A percentile compares a stretch with the other conserved stretches of the same genome.
These are phyloP conservation scores for Crepidotus variabilis DNA, from an alignment of 768 basidiomycete species.

Conservation along the genomic window DNA sequence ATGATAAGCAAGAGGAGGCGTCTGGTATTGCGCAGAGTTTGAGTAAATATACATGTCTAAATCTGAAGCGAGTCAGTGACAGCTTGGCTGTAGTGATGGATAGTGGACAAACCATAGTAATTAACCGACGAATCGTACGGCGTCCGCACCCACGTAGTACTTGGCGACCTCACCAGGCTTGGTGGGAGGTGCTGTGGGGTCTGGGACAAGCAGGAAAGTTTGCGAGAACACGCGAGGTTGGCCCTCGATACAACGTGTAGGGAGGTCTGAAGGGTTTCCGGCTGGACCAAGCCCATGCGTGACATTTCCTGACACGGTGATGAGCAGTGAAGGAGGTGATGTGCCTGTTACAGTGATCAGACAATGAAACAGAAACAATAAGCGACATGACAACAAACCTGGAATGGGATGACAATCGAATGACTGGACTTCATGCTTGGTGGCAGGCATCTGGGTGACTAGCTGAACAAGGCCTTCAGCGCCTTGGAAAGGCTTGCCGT, in stretches of 20 bases:
- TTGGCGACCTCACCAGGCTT: slow-evolving; percentile 74
- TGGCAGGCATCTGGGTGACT: slow-evolving; percentile 68
- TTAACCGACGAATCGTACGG: slow-evolving; percentile 79
- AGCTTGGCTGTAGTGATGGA: neutral
- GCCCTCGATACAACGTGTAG: slow-evolving; percentile 57
- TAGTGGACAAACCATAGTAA: neutral
- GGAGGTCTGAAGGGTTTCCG: slow-evolving; percentile 52
- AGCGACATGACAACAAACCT: slow-evolving; percentile 38
- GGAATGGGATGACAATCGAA: slow-evolving; percentile 91
- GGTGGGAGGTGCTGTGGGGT: slow-evolving; percentile 57
- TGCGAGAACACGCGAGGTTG: slow-evolving; percentile 86
- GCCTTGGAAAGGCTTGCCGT: slow-evolving; percentile 78
- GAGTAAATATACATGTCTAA: neutral
- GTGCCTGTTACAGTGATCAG: slow-evolving; percentile 45
- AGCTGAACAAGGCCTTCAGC: slow-evolving; percentile 63
- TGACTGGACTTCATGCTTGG: slow-evolving; percentile 82
- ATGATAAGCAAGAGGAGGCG: neutral
- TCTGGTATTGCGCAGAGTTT: neutral
- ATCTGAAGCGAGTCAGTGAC: neutral
- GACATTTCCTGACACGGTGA: slow-evolving; percentile 80
- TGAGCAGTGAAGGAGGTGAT: slow-evolving; percentile 73
- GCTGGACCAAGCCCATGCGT: slow-evolving; percentile 59
- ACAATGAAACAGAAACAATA: slow-evolving; percentile 1
- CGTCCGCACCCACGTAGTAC: slow-evolving; percentile 78
- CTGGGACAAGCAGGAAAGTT: slow-evolving; percentile 82